Percentiles rank a stretch among this genome's conserved stretches.
These are phyloP conservation scores for Solanum chiquidenum DNA, from an alignment of 257 asterid species.

Conservation along the genomic window DNA sequence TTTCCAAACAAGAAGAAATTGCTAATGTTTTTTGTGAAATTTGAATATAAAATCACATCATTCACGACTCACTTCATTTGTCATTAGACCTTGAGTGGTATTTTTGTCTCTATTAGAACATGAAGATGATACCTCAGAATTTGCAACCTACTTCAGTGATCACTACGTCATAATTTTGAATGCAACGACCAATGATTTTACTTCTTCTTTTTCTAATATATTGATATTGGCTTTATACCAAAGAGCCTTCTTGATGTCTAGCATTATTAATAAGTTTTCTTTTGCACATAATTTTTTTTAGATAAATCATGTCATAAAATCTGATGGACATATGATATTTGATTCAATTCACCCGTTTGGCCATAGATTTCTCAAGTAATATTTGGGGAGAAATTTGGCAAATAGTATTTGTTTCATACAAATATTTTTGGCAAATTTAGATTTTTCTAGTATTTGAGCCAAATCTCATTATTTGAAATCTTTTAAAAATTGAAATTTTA, in stretches of 20 bases:
- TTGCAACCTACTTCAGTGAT: background rate
- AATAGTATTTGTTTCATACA: too few relatives aligned
- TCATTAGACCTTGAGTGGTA: background rate
- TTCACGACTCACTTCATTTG: background rate
- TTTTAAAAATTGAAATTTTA: too few relatives aligned
- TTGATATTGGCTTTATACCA: background rate
- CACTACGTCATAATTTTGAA: background rate
- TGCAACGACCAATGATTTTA: background rate
- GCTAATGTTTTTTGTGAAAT: background rate
- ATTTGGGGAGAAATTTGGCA: too few relatives aligned
- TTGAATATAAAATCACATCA: background rate
- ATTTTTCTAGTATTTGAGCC: too few relatives aligned
- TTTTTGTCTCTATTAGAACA: background rate
- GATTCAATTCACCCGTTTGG: background rate
- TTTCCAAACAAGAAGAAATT: background rate
- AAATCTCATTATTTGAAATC: too few relatives aligned
- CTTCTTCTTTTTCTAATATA: background rate
- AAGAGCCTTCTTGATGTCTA: background rate
- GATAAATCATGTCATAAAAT: background rate
- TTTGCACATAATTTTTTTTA: background rate
- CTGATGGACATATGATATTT: background rate
- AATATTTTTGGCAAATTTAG: too few relatives aligned
- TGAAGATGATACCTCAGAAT: background rate
- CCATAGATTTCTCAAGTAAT: too few relatives aligned
- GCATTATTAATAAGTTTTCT: background rate